Base-by-base conservation (phyloP, 1,284 basidiomycete genomes). In the Ceratorhiza oryzae-sativae region DNA sequence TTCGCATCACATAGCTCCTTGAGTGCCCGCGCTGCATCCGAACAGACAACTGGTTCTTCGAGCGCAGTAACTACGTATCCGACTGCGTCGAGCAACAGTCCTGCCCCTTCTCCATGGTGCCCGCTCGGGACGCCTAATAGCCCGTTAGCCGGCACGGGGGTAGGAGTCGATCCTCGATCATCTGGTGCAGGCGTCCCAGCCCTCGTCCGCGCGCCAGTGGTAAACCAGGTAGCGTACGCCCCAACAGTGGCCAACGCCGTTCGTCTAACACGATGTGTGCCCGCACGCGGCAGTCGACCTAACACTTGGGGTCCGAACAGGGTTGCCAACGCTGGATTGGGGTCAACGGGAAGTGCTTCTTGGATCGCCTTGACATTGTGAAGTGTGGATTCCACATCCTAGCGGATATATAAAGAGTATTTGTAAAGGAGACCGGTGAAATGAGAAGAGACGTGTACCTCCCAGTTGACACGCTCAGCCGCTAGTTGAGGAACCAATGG, bases 1-100 rank as follows among this genome's bases (percentile, higher is more conserved):
- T 96, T 96, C 25, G 92, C 88, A 79, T 96, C 94, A 77, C 94
- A 96, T 3, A 96, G 80, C 73, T 93, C 90, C 48, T 92, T 88
- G 34, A 96, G 84, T 0, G 92, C 88, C 71, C 90, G 90, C 0
- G 94, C 93, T 1, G 93, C 93, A 10, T 79, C 86, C 0, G 92
- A 82, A 72, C 90, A 92, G 6, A 95, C 82, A 0, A 81, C 76
- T 0, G 85, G 84, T 63, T 92, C 88, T 0, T 87, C 82, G 8
- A 94, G 81, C 0, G 90, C 88, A 15, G 87, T 83, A 0, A 90
- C 92, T 45, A 94, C 88, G 78, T 91, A 95, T 13, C 84, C 85
- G 13, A 94, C 83, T 4, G 87, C 87, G 46, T 81, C 84, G 77
- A 90, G 84, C 1, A 90, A 81, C 3, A 86, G 80, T 74, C 79